Base-by-base conservation (phyloP, 805 yeast genomes). In the Yueomyces sp. region DNA sequence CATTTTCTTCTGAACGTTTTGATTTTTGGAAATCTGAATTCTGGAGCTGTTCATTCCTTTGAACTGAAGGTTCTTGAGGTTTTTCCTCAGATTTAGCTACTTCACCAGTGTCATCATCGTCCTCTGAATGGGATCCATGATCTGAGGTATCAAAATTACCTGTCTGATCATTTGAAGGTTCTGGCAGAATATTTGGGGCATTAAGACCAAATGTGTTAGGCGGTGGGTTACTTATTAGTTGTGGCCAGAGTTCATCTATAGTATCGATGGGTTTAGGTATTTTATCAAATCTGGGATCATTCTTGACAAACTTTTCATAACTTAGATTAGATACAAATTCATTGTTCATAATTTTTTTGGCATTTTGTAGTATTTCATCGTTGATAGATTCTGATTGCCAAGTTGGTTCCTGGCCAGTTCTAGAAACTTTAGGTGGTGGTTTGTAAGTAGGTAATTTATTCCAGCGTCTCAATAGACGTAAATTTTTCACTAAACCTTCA, bases 401-500 rank as follows among this genome's bases (percentile, higher is more conserved):
- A 2, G 53, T 37, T 0, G 54, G 52, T 2, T 47, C 40, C 0
- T 44, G 41, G 5, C 40, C 37, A 11, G 29, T 26, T 39, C 77
- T 55, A 1, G 51, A 43, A 3, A 65, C 32, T 48, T 52, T 39
- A 29, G 59, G 32, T 27, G 57, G 44, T 19, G 52, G 48, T 3
- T 59, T 45, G 42, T 65, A 67, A 0, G 53, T 46, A 0, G 52
- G 50, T 34, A 73, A 49, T 5, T 68, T 67, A 40, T 69, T 57
- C 2, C 58, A 37, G n/a, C 62, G 60, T 43, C 85, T 64, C 45
- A 78, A 79, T 46, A 53, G 69, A 29, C 55, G 59, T 6, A 79
- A 69, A 51, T 85, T 94, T 31, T 70, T 69, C 61, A 81, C 70
- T 9, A 86, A 65, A 37, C 72, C 74, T 41, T 66, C 69, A 5